Conservation (phyloP, 139 green algal genomes). For the Tetratostichococcus sp. region DNA sequence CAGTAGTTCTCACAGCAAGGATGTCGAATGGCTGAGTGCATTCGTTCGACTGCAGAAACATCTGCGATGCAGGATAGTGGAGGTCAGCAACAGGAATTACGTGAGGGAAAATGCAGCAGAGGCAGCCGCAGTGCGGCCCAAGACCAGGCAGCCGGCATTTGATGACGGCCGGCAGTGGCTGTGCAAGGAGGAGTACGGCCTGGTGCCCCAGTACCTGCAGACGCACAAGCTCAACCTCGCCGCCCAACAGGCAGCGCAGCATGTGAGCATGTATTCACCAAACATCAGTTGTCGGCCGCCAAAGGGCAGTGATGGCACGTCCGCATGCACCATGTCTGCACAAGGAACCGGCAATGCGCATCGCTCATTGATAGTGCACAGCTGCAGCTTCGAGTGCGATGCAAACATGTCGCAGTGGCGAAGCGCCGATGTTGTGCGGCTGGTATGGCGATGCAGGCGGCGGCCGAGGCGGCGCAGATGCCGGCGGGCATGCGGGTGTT, state of each 20-base stretch:
- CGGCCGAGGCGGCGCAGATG: not conserved
- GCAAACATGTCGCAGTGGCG: too few species aligned
- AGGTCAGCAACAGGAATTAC: not conserved
- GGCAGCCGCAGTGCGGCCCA: not conserved
- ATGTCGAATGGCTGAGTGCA: too few species aligned
- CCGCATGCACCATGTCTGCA: too few species aligned
- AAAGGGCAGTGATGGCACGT: too few species aligned
- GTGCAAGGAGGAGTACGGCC: constrained; percentile 5
- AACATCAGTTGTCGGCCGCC: too few species aligned
- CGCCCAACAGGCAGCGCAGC: not conserved
- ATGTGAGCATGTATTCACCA: too few species aligned
- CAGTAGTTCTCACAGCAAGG: too few species aligned
- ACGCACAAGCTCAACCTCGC: not conserved
- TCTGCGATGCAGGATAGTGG: not conserved
- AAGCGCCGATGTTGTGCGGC: too few species aligned
- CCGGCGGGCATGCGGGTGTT: not conserved
- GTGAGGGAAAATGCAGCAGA: not conserved
- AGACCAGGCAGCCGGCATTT: not conserved
- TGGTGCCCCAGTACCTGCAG: constrained; percentile 6
- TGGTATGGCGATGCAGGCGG: not conserved
- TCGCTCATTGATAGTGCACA: too few species aligned
- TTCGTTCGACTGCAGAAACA: too few species aligned
- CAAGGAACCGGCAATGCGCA: too few species aligned
- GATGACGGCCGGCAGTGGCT: not conserved
- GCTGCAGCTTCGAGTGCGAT: too few species aligned